These are phyloP conservation scores for Pestalotiopsis sp. DNA, from an alignment of 2,329 filamentous ascomycete species.

Conservation along the genomic window DNA sequence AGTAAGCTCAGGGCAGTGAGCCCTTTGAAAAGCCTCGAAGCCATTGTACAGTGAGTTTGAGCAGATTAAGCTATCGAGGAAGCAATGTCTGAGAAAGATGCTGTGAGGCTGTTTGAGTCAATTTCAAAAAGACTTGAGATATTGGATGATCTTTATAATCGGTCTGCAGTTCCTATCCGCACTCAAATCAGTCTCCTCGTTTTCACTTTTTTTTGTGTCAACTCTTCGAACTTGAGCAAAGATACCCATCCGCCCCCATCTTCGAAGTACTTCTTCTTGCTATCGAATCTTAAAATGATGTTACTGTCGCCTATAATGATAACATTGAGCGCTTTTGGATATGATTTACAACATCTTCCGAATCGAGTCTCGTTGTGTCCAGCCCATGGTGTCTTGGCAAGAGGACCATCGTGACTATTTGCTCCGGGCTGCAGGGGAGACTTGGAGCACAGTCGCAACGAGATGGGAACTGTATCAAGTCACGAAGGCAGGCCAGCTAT, in stretches of 20 bases:
- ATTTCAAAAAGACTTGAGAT: neutral
- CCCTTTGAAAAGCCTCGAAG: neutral
- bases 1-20: neutral
- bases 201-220: neutral
- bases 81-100: neutral
- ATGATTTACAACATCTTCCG: neutral
- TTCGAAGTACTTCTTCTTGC: neutral
- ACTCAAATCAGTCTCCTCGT: no score
- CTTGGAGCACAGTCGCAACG: neutral
- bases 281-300: neutral
- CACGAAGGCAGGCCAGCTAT: no score
- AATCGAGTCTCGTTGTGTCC: neutral
- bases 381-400: neutral
- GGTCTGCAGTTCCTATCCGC: no score
- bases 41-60: neutral
- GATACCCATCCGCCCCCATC: neutral
- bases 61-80: neutral
- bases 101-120: neutral
- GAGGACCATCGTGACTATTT: neutral
- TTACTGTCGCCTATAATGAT: neutral
- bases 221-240: neutral
- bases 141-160: neutral
- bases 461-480: no score
- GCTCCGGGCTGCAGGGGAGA: neutral
- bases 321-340: neutral